phyloP scores from a whole-genome alignment of 768 basidiomycete species.

The Dictyophora rubrovolvata region DNA sequence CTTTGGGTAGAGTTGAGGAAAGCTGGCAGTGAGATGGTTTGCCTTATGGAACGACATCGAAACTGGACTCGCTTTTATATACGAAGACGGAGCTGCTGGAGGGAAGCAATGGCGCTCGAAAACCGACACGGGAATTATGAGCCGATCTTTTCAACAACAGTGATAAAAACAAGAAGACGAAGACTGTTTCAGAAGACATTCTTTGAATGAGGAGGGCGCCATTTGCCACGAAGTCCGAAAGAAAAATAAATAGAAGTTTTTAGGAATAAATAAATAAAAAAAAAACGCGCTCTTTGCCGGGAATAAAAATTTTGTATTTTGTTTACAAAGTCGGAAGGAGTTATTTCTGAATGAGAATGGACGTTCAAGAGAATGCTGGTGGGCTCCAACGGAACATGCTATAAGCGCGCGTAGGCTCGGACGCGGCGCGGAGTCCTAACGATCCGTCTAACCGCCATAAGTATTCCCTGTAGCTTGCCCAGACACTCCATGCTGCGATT shows the following conservation, averaged over 20 bases:
- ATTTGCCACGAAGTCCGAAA: background rate
- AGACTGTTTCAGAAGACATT: background rate
- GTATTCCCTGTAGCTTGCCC: no score
- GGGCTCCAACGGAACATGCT: background rate
- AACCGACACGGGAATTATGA: background rate
- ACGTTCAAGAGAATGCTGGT: background rate
- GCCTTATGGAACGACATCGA: background rate
- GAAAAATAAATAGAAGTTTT: background rate
- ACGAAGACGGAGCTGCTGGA: background rate
- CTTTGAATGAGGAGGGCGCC: background rate
- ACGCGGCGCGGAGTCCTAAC: background rate
- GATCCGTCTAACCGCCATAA: background rate
- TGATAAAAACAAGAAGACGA: background rate
- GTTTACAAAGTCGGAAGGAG: no score
- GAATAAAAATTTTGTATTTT: background rate
- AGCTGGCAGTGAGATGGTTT: background rate
- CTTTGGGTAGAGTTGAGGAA: background rate
- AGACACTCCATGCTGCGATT: no score
- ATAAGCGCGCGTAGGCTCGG: background rate
- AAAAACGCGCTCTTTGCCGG: background rate
- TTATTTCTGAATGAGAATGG: background rate
- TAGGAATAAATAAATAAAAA: background rate
- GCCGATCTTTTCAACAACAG: background rate
- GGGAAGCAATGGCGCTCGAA: background rate
- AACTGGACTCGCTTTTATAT: background rate